A percentile compares a stretch with the other conserved stretches of the same genome.
phyloP scores from a whole-genome alignment of 352 stramenopile species.

The Globisporangium sylvaticum region DNA sequence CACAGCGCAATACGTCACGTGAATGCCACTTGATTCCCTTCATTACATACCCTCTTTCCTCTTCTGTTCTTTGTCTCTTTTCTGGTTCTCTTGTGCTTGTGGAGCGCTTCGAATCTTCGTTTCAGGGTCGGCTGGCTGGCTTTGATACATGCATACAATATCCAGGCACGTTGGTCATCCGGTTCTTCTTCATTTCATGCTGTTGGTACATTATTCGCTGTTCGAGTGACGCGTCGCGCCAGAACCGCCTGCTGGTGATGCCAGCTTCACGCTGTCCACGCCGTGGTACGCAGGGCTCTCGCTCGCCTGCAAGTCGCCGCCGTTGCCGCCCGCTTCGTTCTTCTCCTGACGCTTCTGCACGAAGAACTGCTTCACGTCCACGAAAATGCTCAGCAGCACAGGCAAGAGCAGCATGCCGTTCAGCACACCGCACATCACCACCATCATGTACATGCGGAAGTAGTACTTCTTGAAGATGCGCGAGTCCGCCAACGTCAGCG shows the following conservation, averaged over 20 bases:
- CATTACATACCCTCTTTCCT: background rate
- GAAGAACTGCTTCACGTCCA: conserved; percentile 45
- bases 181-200: background rate
- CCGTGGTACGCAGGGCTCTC: conserved; percentile 27
- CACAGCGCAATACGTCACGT: background rate
- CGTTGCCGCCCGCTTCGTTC: conserved; percentile 6
- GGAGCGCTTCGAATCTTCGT: background rate
- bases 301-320: conserved; percentile 4
- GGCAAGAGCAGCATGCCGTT: conserved; percentile 71
- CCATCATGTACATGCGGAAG: conserved; percentile 89
- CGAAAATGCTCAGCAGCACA: conserved; percentile 48
- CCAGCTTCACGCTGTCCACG: conserved; percentile 16
- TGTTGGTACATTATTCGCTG: conserved; percentile 20
- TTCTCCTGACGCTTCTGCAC: conserved; percentile 26
- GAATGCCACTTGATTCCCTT: conserved; percentile 4
- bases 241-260: conserved; percentile 11
- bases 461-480: conserved; percentile 91
- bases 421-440: conserved; percentile 77
- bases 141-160: conserved; percentile 13
- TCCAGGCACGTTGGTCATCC: background rate
- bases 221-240: conserved; percentile 22
- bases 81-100: conserved; percentile 1
- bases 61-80: background rate
- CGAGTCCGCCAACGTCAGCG: conserved; percentile 47
- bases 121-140: background rate